These are phyloP conservation scores for Sesbania bispinosa DNA, from an alignment of 306 rosid species.

Conservation along the genomic window DNA sequence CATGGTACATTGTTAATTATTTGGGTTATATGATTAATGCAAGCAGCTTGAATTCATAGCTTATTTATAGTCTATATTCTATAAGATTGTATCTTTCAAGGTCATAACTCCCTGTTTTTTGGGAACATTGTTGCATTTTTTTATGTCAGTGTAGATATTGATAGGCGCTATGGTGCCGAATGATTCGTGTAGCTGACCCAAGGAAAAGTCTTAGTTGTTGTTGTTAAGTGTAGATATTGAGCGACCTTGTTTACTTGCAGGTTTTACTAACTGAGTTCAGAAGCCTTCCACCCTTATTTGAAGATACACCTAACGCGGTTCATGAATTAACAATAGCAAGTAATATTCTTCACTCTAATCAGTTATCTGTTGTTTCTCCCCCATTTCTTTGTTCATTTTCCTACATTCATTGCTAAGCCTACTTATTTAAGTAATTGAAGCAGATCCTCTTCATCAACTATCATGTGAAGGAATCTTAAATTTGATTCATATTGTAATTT, in stretches of 20 bases:
- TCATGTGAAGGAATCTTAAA: background rate
- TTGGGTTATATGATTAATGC: background rate
- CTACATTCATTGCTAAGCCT: background rate
- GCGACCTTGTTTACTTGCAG: constrained; percentile 35
- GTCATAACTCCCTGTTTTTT: background rate
- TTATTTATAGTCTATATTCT: background rate
- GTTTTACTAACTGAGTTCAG: constrained; percentile 69
- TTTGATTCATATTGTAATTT: constrained; percentile 7
- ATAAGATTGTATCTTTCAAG: background rate
- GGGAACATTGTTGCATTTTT: background rate
- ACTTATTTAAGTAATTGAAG: background rate
- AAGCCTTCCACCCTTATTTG: constrained; percentile 95
- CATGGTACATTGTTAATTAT: background rate
- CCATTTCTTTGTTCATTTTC: background rate
- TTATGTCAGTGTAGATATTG: background rate
- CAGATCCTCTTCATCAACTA: background rate
- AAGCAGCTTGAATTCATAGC: background rate
- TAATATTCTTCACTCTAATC: constrained; percentile 40
- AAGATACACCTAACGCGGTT: constrained; percentile 64
- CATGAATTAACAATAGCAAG: constrained; percentile 82
- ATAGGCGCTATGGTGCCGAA: no score
- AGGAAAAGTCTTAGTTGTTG: no score
- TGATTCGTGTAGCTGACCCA: no score
- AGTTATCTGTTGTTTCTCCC: background rate
- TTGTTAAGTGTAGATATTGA: background rate